These are phyloP conservation scores for Amanita pallidorosea DNA, from an alignment of 768 basidiomycete species.

Conservation along the genomic window DNA sequence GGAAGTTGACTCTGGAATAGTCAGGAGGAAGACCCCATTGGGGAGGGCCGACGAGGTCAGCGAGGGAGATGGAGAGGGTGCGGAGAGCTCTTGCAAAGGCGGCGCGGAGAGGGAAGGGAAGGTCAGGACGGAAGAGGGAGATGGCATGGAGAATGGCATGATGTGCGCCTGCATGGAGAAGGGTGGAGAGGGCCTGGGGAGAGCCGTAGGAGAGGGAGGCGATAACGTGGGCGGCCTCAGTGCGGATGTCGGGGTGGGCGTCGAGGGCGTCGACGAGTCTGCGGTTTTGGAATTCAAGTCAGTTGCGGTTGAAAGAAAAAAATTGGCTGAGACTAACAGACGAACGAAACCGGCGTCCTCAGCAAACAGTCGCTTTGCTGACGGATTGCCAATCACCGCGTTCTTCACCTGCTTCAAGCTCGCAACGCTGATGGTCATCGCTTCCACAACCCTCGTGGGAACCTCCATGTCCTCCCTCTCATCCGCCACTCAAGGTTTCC, in stretches of 20 bases:
- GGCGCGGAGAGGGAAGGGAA: constrained; percentile 29
- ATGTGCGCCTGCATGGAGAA: constrained; percentile 48
- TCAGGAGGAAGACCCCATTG: constrained; percentile 51
- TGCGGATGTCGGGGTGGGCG: constrained; percentile 37
- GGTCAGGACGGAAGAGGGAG: constrained; percentile 30
- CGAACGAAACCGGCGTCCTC: constrained; percentile 45
- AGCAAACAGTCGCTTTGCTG: constrained; percentile 51
- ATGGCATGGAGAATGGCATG: constrained; percentile 55
- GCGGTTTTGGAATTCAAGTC: no score
- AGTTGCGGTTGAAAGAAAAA: no score
- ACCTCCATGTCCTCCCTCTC: constrained; percentile 11
- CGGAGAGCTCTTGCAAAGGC: constrained; percentile 59
- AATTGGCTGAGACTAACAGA: constrained; percentile 30
- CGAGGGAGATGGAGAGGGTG: constrained; percentile 44
- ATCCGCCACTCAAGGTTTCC: constrained; percentile 45
- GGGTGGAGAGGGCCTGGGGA: constrained; percentile 39
- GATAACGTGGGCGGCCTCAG: constrained; percentile 68
- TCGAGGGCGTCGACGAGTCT: constrained; percentile 59
- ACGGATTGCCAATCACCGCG: constrained; percentile 68
- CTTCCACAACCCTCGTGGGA: not conserved
- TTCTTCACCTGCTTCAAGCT: constrained; percentile 65
- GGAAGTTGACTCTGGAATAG: constrained; percentile 21
- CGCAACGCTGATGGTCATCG: constrained; percentile 13
- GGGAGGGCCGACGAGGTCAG: constrained; percentile 62
- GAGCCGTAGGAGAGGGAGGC: constrained; percentile 60